These are phyloP conservation scores for Neofusicoccum ribis DNA, from an alignment of 2,329 filamentous ascomycete genomes.

Conservation along the genomic window DNA sequence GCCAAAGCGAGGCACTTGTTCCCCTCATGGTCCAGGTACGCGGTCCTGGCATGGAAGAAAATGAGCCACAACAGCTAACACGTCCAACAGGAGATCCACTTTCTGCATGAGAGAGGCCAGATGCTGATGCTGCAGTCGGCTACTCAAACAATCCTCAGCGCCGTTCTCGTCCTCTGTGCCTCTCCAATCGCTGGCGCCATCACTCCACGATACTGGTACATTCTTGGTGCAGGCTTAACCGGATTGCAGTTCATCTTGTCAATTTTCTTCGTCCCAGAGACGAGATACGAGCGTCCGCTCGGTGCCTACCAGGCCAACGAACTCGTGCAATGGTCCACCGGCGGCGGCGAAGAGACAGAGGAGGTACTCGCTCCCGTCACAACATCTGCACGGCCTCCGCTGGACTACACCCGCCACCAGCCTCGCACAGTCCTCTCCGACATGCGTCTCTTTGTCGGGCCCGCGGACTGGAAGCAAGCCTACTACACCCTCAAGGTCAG, in stretches of 20 bases:
- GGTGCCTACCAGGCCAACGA: constrained; percentile 31
- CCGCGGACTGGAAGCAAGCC: constrained; percentile 40
- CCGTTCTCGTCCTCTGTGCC: constrained; percentile 42
- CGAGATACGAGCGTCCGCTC: constrained; percentile 42
- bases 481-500: constrained; percentile 29
- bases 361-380: constrained; percentile 20
- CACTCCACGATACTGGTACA: constrained; percentile 47
- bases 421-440: constrained; percentile 41
- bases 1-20: constrained; percentile 46
- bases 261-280: constrained; percentile 46
- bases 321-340: constrained; percentile 22
- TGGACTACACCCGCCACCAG: constrained; percentile 41
- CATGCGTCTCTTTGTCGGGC: constrained; percentile 43
- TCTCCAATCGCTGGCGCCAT: constrained; percentile 46
- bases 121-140: constrained; percentile 45
- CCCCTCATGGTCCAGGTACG: constrained; percentile 41
- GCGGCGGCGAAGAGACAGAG: constrained; percentile 30
- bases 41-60: not conserved
- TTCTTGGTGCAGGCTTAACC: constrained; percentile 39
- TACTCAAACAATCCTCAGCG: constrained; percentile 41
- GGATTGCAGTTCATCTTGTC: constrained; percentile 38
- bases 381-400: constrained; percentile 23
- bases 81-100: constrained; percentile 38
- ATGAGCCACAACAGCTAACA: constrained; percentile 26
- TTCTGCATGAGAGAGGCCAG: constrained; percentile 47